A percentile compares a stretch with the other conserved stretches of the same genome.
Evolutionary conservation across 306 rosid genomes (phyloP).

Genomic region (Trichosanthes cucumerina): DNA sequence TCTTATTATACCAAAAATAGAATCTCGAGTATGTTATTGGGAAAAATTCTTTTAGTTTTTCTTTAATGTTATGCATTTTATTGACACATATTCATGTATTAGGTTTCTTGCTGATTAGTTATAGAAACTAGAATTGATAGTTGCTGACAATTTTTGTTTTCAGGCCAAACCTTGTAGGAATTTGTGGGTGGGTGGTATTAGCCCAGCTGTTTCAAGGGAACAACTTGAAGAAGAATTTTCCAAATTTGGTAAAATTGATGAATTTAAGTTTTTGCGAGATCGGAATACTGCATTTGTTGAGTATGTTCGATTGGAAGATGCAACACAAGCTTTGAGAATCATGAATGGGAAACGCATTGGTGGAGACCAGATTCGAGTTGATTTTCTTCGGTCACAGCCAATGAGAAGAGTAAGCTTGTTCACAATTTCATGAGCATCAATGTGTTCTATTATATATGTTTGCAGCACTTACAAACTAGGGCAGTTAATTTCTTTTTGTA

Average conservation of each 20-base stretch:
- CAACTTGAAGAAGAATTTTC: constrained; percentile 69
- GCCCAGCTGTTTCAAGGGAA: constrained; percentile 70
- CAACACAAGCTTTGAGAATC: constrained; percentile 71
- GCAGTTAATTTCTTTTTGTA: background rate
- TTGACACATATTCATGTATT: background rate
- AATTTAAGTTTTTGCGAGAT: constrained; percentile 73
- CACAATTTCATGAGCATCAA: background rate
- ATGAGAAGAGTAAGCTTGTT: constrained; percentile 50
- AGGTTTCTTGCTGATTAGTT: constrained; percentile 5
- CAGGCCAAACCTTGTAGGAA: constrained; percentile 86
- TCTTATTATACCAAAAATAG: background rate
- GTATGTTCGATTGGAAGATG: constrained; percentile 71
- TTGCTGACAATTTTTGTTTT: constrained; percentile 18
- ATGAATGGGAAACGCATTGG: constrained; percentile 85
- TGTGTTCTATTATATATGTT: background rate
- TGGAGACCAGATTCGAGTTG: constrained; percentile 91
- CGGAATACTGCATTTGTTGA: constrained; percentile 87
- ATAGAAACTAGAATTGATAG: constrained; percentile 1
- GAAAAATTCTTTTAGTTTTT: background rate
- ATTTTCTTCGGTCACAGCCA: constrained; percentile 74
- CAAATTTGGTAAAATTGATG: constrained; percentile 81
- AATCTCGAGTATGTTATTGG: background rate
- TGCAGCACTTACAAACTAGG: background rate
- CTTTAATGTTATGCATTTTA: background rate
- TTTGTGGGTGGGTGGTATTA: constrained; percentile 96